Evolutionary conservation across 2,329 filamentous ascomycete genomes (phyloP), one percentile per base, ranked within the genome.

Genomic region (Huntiella bhutanensis): DNA sequence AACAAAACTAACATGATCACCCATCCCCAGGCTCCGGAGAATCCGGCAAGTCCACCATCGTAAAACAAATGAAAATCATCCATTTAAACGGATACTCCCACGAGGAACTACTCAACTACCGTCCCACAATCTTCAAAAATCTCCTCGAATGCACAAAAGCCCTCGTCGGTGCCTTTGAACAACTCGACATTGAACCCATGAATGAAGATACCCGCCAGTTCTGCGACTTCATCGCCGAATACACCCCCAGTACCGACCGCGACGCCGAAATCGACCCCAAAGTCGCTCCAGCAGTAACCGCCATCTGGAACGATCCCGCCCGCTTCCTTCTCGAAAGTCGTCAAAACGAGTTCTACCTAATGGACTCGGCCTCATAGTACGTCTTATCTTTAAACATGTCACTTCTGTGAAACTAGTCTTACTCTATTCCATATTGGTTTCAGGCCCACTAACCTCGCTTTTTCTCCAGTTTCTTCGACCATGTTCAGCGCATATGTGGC

Each of bases 11-110:
- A 39, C 22, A 13, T 2, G n/a, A 16, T 15, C n/a, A 13, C 35
- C 15, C 12, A 19, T 19, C 47, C 32, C 54, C 60, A 95, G 91
- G 91, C 54, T 96, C 91, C 53, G 91, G 91, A 54, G 91, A 98
- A 68, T 96, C 88, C 64, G 91, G 91, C 55, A 98, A 98, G 66
- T 96, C 91, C 49, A 98, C 91, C 7, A 96, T 98, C 57, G 91
- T 98, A 55, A 98, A 98, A 65, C 91, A 98, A 70, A 98, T 98
- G 91, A 98, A 96, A 66, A 98, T 98, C 56, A 96, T 98, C 58
- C 91, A 98, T 59, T 81, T 96, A 57, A 94, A 95, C 65, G 91
- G 91, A 51, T 98, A 98, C 64, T 87, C 84, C 8, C 77, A 85
- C 54, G 88, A 96, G 56, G 91, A 98, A 63, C 71, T 96, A 43